phyloP scores from a whole-genome alignment of 306 rosid species.

The Gastrolobium bilobum region DNA sequence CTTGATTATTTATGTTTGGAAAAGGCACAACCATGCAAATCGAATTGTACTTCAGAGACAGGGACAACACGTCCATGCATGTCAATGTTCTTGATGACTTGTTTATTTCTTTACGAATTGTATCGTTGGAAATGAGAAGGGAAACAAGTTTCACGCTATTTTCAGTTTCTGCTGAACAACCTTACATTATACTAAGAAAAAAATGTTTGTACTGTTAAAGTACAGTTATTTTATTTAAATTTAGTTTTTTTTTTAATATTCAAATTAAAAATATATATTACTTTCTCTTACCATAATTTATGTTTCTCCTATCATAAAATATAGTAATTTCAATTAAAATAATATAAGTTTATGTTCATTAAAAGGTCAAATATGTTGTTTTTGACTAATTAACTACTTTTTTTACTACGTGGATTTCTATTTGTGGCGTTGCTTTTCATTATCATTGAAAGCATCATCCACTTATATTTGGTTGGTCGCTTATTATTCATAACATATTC shows the following conservation, averaged over 20 bases:
- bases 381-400: neutral
- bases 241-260: no score
- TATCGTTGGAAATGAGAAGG: slow-evolving; percentile 39
- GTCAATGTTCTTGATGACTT: neutral
- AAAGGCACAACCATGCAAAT: slow-evolving; percentile 48
- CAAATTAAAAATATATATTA: no score
- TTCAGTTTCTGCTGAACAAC: neutral
- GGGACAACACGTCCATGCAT: slow-evolving; percentile 44
- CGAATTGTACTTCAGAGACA: slow-evolving; percentile 18
- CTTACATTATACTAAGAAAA: neutral
- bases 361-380: neutral
- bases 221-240: no score
- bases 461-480: slow-evolving; percentile 20
- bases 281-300: no score
- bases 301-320: no score
- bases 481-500: neutral
- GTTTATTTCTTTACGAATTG: slow-evolving; percentile 25
- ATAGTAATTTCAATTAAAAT: no score
- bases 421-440: slow-evolving; percentile 12
- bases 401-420: neutral
- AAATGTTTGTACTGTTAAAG: no score
- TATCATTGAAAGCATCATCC: slow-evolving; percentile 25
- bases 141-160: slow-evolving; percentile 20
- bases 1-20: slow-evolving; percentile 41
- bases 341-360: no score